Evolutionary conservation across 2,329 filamentous ascomycete genomes (phyloP), one percentile per base, ranked within the genome.

Genomic region (Cladosporium colombiae): DNA sequence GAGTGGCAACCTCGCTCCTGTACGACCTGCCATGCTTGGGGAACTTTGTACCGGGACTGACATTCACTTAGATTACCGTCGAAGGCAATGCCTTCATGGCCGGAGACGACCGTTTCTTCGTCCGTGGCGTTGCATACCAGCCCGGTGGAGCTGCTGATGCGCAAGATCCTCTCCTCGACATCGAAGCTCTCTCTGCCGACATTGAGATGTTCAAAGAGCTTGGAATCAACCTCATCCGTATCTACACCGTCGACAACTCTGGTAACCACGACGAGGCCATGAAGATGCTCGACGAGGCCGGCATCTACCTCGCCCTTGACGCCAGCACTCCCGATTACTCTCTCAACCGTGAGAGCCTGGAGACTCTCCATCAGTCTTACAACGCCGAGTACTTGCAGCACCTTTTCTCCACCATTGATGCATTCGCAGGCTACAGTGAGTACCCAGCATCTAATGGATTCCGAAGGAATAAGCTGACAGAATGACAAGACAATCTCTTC

Each of bases 241-340:
- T 96, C 69, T 97, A 97, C 85, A 92, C 90, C n/a, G 88, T 95
- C 72, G 93, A 97, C 83, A 97, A 96, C 85, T 88, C 88, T 64
- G 80, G 83, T 72, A 80, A 89, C 78, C 93, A 97, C 80, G 88
- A 93, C 72, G 85, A 88, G 68, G 97, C 93, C 82, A 97, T 97
- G 93, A 81, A 84, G 66, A 83, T 86, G 60, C 85, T 96, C 68
- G 88, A 88, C 61, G 90, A 91, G 71, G 93, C 92, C 67, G 91
- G 91, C 73, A 97, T 97, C 83, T 97, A 97, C 83, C 86, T 96
- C 62, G 91, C 95, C 46, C 84, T 96, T 64, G 93, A 97, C 74
- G 91, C 94, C 83, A 96, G 96, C 86, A 95, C 86, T 18, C 91
- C 92, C 71, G 83, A 87, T 68, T 96, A 96, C 84, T 95, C 92